A percentile compares a stretch with the other conserved stretches of the same genome.
Evolutionary conservation across 176 grass and related monocot genomes (phyloP).

Genomic region (Echinochloa phyllopogon): DNA sequence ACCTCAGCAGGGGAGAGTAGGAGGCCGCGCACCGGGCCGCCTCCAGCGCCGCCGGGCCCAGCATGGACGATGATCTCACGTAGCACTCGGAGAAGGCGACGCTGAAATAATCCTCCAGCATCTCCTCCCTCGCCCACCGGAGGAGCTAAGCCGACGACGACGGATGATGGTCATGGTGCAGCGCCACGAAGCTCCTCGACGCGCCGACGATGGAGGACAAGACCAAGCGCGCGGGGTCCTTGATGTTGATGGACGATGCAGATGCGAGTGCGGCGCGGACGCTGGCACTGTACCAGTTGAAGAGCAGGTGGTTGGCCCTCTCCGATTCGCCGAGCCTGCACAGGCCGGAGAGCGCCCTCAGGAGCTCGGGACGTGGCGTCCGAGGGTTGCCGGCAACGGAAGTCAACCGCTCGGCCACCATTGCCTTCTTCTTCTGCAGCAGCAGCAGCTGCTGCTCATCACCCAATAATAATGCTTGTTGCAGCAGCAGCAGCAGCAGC

Average conservation of each 20-base stretch:
- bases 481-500: slow-evolving; percentile 25
- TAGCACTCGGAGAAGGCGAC: slow-evolving; percentile 43
- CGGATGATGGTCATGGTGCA: not conserved
- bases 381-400: slow-evolving; percentile 44
- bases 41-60: slow-evolving; percentile 24
- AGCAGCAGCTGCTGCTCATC: not conserved
- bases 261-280: no score
- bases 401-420: slow-evolving; percentile 39
- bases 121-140: slow-evolving; percentile 60
- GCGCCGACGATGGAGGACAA: slow-evolving; percentile 51
- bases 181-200: slow-evolving; percentile 34
- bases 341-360: slow-evolving; percentile 45
- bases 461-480: not conserved
- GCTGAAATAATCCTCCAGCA: slow-evolving; percentile 45
- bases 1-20: slow-evolving; percentile 33
- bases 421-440: slow-evolving; percentile 3
- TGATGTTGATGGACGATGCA: not conserved
- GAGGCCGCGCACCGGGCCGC: slow-evolving; percentile 40
- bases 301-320: slow-evolving; percentile 42
- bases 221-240: slow-evolving; percentile 46
- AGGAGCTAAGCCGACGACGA: not conserved
- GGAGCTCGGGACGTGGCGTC: slow-evolving; percentile 48
- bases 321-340: slow-evolving; percentile 50
- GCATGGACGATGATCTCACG: slow-evolving; percentile 5
- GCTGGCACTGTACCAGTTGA: slow-evolving; percentile 22